Percentiles rank a stretch among this genome's conserved stretches.
These are phyloP conservation scores for Boletus rubescentipes DNA, from an alignment of 768 basidiomycete genomes.

Conservation along the genomic window DNA sequence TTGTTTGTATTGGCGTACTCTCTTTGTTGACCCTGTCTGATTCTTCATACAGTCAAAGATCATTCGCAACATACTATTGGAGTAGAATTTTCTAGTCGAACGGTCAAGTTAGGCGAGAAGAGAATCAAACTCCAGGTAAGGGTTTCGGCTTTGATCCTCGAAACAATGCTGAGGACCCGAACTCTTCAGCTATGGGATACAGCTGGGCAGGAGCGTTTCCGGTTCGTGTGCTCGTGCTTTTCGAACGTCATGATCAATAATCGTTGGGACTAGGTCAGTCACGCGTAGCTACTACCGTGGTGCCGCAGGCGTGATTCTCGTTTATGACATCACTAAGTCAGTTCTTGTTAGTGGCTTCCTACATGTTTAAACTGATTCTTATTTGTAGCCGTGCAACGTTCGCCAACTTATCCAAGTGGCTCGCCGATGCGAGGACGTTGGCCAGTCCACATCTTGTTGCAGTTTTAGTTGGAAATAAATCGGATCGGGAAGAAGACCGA, in stretches of 20 bases:
- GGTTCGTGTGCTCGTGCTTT: conserved; percentile 44
- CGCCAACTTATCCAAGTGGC: conserved; percentile 79
- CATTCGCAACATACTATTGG: conserved; percentile 98
- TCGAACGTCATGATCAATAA: conserved; percentile 10
- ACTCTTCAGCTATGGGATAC: conserved; percentile 88
- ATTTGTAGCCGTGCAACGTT: conserved; percentile 80
- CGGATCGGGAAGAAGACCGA: conserved; percentile 90
- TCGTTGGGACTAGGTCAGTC: conserved; percentile 58
- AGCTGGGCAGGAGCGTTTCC: conserved; percentile 93
- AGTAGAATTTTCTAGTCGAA: conserved; percentile 95
- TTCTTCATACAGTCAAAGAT: conserved; percentile 74
- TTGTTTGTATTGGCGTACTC: conserved; percentile 56
- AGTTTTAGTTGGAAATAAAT: conserved; percentile 93
- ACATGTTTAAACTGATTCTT: not conserved
- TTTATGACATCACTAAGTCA: conserved; percentile 91
- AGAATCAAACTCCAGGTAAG: conserved; percentile 91
- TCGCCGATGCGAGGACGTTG: conserved; percentile 89
- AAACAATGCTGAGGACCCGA: conserved; percentile 11
- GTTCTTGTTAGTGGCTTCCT: conserved; percentile 17
- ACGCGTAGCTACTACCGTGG: conserved; percentile 96
- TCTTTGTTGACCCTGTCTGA: conserved; percentile 6
- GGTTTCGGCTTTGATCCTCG: conserved; percentile 2
- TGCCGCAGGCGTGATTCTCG: conserved; percentile 87
- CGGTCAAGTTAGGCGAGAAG: conserved; percentile 90
- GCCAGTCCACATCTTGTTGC: conserved; percentile 89